A percentile compares a stretch with the other conserved stretches of the same genome.
These are phyloP conservation scores for Sporothrix pseudoabietina DNA, from an alignment of 2,329 filamentous ascomycete species.

Conservation along the genomic window DNA sequence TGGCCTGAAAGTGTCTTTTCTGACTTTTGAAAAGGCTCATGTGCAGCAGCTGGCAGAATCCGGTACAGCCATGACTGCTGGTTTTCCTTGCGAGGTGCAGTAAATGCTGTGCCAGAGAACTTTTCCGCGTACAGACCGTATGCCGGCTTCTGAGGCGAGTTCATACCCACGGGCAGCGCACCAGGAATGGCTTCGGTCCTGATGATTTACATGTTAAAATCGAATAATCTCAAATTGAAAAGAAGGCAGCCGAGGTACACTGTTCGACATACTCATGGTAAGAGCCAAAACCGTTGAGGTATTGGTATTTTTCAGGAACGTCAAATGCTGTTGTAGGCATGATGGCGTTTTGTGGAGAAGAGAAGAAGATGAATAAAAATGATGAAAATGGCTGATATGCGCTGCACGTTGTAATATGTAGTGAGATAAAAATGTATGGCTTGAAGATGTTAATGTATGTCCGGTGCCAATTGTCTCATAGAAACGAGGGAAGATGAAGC, in stretches of 20 bases:
- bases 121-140: conserved; percentile 82
- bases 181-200: conserved; percentile 78
- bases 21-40: conserved; percentile 53
- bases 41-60: conserved; percentile 65
- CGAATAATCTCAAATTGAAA: neutral
- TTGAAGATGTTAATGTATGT: neutral
- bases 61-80: conserved; percentile 73
- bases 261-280: conserved; percentile 67
- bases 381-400: too few species aligned
- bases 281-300: conserved; percentile 75
- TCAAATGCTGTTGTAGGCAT: conserved; percentile 57
- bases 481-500: neutral
- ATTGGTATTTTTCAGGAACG: conserved; percentile 64
- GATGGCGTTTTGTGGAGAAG: conserved; percentile 23
- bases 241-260: neutral
- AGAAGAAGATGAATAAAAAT: neutral
- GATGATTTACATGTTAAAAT: conserved; percentile 11
- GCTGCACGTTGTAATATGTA: too few species aligned
- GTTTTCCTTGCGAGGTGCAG: conserved; percentile 68
- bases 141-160: conserved; percentile 79
- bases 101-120: conserved; percentile 72
- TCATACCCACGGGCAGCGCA: conserved; percentile 74
- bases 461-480: neutral
- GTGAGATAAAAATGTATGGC: too few species aligned
- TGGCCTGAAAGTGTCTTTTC: neutral